Conservation (phyloP, 208 protist genomes). For the Porcisia hertigi region DNA sequence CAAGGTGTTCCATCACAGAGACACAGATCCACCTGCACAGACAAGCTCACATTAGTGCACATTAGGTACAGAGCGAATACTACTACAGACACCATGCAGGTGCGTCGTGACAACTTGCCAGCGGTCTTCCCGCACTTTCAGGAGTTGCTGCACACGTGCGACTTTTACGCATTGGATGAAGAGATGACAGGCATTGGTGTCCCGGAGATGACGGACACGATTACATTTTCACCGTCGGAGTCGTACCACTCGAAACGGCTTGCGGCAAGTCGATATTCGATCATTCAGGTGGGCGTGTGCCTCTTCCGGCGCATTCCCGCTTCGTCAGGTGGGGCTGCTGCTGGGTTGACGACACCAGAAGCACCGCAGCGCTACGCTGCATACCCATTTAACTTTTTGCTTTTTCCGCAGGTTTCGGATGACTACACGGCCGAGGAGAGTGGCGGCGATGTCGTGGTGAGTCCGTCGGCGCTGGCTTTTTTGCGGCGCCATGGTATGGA, state of each 20-base stretch:
- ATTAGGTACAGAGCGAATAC: neutral
- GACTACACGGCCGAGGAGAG: constrained; percentile 36
- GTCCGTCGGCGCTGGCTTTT: constrained; percentile 64
- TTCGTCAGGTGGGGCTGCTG: constrained; percentile 7
- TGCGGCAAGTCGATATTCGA: constrained; percentile 64
- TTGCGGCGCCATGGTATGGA: constrained; percentile 76
- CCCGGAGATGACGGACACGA: constrained; percentile 53
- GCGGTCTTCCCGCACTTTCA: constrained; percentile 70
- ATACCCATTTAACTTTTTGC: constrained; percentile 76
- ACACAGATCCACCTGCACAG: neutral
- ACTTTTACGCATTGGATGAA: constrained; percentile 87
- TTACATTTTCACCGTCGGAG: constrained; percentile 62
- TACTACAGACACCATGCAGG: constrained; percentile 51
- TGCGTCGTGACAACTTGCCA: constrained; percentile 67
- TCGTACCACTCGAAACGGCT: constrained; percentile 64
- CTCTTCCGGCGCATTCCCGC: constrained; percentile 58
- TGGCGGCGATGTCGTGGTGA: constrained; percentile 54
- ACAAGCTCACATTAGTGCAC: neutral
- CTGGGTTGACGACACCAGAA: neutral
- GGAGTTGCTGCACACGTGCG: constrained; percentile 59
- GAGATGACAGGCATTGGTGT: constrained; percentile 88
- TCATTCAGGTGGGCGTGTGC: constrained; percentile 86
- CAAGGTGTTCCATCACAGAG: neutral
- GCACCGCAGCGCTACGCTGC: constrained; percentile 36
- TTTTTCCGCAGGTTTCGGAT: constrained; percentile 62